phyloP scores from a whole-genome alignment of 768 basidiomycete genomes.

The Trametes maxima region DNA sequence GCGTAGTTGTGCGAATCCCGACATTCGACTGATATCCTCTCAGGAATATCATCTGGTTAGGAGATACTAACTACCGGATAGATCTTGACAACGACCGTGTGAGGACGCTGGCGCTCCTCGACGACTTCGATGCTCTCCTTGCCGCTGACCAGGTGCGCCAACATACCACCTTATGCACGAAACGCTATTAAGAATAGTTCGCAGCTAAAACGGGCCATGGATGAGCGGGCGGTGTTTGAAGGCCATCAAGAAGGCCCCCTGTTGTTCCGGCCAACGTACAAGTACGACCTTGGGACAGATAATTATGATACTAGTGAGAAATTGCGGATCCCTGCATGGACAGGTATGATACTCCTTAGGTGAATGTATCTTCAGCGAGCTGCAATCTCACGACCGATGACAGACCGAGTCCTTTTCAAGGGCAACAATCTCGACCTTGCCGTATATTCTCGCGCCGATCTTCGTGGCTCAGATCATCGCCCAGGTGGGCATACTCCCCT shows the following conservation, averaged over 20 bases:
- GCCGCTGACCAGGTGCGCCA: conserved; percentile 80
- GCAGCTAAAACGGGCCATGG: conserved; percentile 76
- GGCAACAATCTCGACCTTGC: conserved; percentile 72
- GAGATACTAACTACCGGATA: conserved; percentile 95
- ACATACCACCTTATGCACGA: neutral
- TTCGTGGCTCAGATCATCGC: conserved; percentile 93
- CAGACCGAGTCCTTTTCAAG: conserved; percentile 91
- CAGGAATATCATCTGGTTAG: conserved; percentile 92
- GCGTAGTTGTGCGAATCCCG: neutral
- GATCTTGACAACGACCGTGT: conserved; percentile 83
- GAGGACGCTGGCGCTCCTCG: conserved; percentile 59
- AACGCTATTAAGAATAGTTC: neutral
- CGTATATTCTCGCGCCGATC: conserved; percentile 81
- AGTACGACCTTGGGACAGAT: conserved; percentile 82
- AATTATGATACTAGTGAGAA: conserved; percentile 96
- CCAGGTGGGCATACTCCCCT: conserved; percentile 60
- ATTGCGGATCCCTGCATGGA: conserved; percentile 96
- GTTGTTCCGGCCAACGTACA: conserved; percentile 93
- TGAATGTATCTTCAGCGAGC: neutral
- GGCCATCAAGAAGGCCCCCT: conserved; percentile 90
- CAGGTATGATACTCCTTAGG: conserved; percentile 55
- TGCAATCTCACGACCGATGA: neutral
- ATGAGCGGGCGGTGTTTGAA: conserved; percentile 69
- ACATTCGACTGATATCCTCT: neutral
- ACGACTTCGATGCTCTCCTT: conserved; percentile 73